Evolutionary conservation across 768 basidiomycete genomes (phyloP), one percentile per base, ranked within the genome.

Genomic region (Pleurotus eryngii): DNA sequence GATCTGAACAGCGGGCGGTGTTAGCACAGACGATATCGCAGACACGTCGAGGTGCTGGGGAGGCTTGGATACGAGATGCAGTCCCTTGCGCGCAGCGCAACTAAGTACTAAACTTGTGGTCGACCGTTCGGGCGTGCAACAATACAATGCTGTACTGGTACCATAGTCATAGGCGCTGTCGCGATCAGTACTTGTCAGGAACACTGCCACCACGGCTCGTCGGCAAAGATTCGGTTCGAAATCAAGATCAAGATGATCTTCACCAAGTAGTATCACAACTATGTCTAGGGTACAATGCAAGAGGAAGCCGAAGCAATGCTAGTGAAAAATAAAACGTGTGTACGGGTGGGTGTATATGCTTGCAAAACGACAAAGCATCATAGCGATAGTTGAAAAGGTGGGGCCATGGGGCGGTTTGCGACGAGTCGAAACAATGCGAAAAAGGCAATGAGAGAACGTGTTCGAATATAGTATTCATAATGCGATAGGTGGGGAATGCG

Each of bases 241-340:
- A n/a, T 15, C 30, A 50, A 30, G 42, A 17, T 45, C 42, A n/a
- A 22, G 42, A 45, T 45, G n/a, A 22, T 22, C 42, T 20, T 48
- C 18, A 26, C 15, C 24, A 54, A 14, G 51, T 54, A 54, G 58
- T 67, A 63, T 62, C 66, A 67, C 61, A 71, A 60, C 8, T 66
- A 67, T 69, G 72, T 76, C 73, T 75, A 78, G 62, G 66, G 68
- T 82, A 81, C 78, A 81, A 68, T 78, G 75, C 76, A 68, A 59
- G 64, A 66, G 63, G 64, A 51, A 61, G 63, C 30, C 30, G 59
- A 49, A 58, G 62, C 53, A 62, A 60, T 61, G 60, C 60, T 46
- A 47, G 26, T 20, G 55, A 66, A 59, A 55, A 55, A 64, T 66
- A 70, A 65, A 67, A 46, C 54, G 57, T 65, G 58, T 64, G 64